phyloP scores from a whole-genome alignment of 2,329 filamentous ascomycete species.

The Aspergillus glaucus region DNA sequence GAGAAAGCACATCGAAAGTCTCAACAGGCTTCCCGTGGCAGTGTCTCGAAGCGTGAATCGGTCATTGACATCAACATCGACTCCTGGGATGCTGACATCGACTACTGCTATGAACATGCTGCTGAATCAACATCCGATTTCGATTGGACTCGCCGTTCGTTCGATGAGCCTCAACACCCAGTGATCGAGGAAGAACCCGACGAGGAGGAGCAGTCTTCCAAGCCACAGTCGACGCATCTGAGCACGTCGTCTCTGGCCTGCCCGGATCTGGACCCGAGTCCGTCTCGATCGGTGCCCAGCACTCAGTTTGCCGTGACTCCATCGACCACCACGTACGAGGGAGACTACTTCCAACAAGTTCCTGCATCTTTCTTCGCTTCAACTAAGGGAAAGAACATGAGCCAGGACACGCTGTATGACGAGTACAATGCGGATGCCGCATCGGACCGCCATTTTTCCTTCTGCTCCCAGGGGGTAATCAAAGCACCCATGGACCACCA shows the following conservation, averaged over 20 bases:
- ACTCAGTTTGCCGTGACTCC: conserved; percentile 26
- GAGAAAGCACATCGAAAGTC: conserved; percentile 10
- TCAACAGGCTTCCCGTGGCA: conserved; percentile 5
- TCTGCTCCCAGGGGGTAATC: conserved; percentile 36
- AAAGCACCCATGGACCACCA: conserved; percentile 32
- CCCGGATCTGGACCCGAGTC: conserved; percentile 28
- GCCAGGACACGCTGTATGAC: conserved; percentile 31
- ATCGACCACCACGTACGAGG: conserved; percentile 21
- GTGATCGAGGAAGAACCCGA: conserved; percentile 7
- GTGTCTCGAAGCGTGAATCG: background rate
- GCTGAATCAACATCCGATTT: conserved; percentile 57
- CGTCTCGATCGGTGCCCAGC: conserved; percentile 23
- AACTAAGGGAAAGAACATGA: conserved; percentile 26
- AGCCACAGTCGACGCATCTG: conserved; percentile 16
- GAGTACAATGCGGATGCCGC: conserved; percentile 41
- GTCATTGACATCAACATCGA: conserved; percentile 27
- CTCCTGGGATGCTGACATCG: conserved; percentile 58
- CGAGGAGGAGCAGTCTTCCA: conserved; percentile 8
- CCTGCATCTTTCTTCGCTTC: conserved; percentile 25
- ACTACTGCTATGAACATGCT: conserved; percentile 57
- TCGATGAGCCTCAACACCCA: conserved; percentile 23
- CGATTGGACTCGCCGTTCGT: conserved; percentile 46
- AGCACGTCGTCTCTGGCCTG: conserved; percentile 21
- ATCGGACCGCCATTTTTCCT: conserved; percentile 43
- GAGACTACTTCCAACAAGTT: conserved; percentile 29